These are phyloP conservation scores for Verticillium klebahnii DNA, from an alignment of 2,329 filamentous ascomycete genomes.

Conservation along the genomic window DNA sequence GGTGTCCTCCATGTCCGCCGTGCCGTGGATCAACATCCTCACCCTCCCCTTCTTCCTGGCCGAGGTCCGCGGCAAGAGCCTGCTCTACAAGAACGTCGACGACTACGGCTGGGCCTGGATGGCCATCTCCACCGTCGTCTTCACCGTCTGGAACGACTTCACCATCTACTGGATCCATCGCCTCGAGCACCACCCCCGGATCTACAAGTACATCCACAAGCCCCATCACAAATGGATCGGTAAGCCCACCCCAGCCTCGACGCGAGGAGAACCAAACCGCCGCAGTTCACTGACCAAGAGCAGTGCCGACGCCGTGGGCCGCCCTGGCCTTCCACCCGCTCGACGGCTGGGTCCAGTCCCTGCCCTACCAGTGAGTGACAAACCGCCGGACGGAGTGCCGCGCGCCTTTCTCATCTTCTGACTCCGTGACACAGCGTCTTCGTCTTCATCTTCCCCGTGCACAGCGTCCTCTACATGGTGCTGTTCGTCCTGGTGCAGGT, in stretches of 20 bases:
- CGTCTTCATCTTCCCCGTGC: slow-evolving; percentile 39
- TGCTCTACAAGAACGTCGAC: slow-evolving; percentile 32
- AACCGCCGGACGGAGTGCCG: too few species aligned
- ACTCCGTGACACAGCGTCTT: slow-evolving; percentile 25
- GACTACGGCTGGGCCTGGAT: slow-evolving; percentile 38
- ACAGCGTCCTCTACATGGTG: slow-evolving; percentile 38
- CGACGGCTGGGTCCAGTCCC: slow-evolving; percentile 39
- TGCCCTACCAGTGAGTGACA: slow-evolving; percentile 37
- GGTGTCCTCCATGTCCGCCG: slow-evolving; percentile 32
- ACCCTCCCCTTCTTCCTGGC: slow-evolving; percentile 40
- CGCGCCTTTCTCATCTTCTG: too few species aligned
- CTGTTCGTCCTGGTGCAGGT: slow-evolving; percentile 40
- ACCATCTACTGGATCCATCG: slow-evolving; percentile 45
- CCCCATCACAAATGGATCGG: slow-evolving; percentile 45
- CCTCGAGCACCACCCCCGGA: slow-evolving; percentile 36
- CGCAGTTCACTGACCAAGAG: not conserved
- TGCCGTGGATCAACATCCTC: slow-evolving; percentile 39
- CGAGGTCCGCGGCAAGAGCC: slow-evolving; percentile 41
- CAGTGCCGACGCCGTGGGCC: slow-evolving; percentile 41
- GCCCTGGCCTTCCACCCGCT: slow-evolving; percentile 42
- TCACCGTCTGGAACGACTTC: slow-evolving; percentile 41
- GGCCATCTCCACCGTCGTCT: slow-evolving; percentile 29
- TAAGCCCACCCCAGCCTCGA: slow-evolving; percentile 16
- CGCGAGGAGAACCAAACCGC: not conserved
- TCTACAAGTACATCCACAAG: slow-evolving; percentile 44